Base-by-base conservation (phyloP, 192 early-diverging fungal genomes). In the Kappamyces sp. region DNA sequence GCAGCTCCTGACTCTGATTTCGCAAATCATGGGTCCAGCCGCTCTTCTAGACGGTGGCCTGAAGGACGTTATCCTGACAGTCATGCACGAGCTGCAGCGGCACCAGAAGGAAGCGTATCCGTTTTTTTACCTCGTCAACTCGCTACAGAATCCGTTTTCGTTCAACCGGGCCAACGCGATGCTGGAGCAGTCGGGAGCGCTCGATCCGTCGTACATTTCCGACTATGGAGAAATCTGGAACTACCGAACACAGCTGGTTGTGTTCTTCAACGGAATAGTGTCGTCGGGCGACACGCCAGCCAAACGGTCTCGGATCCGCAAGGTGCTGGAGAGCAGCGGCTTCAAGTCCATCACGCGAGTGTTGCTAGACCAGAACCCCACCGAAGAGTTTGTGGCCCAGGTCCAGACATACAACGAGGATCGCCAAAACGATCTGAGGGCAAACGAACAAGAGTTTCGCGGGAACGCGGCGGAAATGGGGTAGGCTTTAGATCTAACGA, bases 221-320 rank as follows among this genome's bases (percentile, higher is more conserved):
- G 55, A 58, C 35, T 9, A 35, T 5, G 36, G 32, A 3, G 37
- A 33, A 11, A 45, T 58, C 3, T 58, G 55, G 55, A 5, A 4
- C 4, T 58, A 30, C 45, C 5, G 55, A 14, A n/a, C 55, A 2
- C 30, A 38, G n/a, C 41, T 37, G 5, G 47, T 58, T 42, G 42
- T 58, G 2, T 58, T 58, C 29, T 45, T 58, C 14, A 58, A 58
- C 45, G 55, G 55, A 42, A 34, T 58, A 5, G 55, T 58, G 32
- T 58, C 55, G 6, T 58, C 55, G 33, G 41, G 41, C 35, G 55
- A 58, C 12, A 45, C 42, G 4, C 35, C 45, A n/a, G 29, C 12
- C 12, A 46, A 58, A 58, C 33, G 55, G 5, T 45, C 42, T 2
- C 30, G 36, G 47, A 8, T 58, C 12, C 55, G 55, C 29, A 58